phyloP scores from a whole-genome alignment of 2,329 filamentous ascomycete genomes.

The Penicillium sp. region DNA sequence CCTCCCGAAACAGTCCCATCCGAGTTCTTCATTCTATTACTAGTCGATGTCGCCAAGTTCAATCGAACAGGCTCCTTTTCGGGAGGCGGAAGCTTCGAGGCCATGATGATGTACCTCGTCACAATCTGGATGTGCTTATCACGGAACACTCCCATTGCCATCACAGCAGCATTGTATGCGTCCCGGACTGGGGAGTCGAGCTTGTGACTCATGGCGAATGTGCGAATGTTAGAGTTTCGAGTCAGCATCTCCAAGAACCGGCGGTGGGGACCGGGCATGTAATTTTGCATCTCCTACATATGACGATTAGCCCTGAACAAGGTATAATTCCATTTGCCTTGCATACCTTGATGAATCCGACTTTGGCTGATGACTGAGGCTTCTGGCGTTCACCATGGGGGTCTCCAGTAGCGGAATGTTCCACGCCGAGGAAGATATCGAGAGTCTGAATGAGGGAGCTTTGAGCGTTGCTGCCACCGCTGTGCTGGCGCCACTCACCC shows the following conservation, averaged over 20 bases:
- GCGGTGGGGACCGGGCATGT: slow-evolving; percentile 60
- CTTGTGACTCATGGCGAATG: slow-evolving; percentile 45
- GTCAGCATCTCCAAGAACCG: slow-evolving; percentile 56
- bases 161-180: slow-evolving; percentile 54
- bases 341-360: slow-evolving; percentile 20
- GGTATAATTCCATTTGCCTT: neutral
- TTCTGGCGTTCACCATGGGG: slow-evolving; percentile 13
- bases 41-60: slow-evolving; percentile 55
- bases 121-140: slow-evolving; percentile 60
- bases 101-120: slow-evolving; percentile 58
- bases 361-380: slow-evolving; percentile 3
- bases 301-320: slow-evolving; percentile 5
- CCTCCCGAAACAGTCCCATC: slow-evolving; percentile 39
- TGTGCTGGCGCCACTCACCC: slow-evolving; percentile 56
- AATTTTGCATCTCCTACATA: slow-evolving; percentile 56
- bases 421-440: slow-evolving; percentile 57
- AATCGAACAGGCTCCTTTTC: slow-evolving; percentile 26
- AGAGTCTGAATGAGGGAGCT: slow-evolving; percentile 61
- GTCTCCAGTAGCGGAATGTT: slow-evolving; percentile 49
- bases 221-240: slow-evolving; percentile 51
- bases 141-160: slow-evolving; percentile 53
- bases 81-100: slow-evolving; percentile 34
- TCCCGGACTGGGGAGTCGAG: slow-evolving; percentile 41
- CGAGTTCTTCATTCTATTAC: slow-evolving; percentile 37
- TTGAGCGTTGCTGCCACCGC: slow-evolving; percentile 61